phyloP scores from a whole-genome alignment of 257 asterid genomes.

The Verbena officinalis region DNA sequence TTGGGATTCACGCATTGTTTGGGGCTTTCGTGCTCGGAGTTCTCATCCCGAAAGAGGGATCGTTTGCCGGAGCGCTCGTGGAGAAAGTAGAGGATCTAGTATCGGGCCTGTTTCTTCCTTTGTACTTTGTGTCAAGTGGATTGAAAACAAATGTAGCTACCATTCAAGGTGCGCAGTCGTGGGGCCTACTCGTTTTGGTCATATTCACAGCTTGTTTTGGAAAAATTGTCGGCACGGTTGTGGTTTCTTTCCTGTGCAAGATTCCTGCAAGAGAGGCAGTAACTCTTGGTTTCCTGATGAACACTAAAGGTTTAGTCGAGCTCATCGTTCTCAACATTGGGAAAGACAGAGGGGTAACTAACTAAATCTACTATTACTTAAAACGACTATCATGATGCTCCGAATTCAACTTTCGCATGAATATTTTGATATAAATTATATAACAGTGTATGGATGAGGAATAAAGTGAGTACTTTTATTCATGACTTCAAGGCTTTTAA shows the following conservation, averaged over 20 bases:
- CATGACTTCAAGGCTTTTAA: too few relatives aligned
- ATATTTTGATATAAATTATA: background rate
- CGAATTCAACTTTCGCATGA: background rate
- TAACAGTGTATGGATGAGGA: too few relatives aligned
- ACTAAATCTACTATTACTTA: background rate
- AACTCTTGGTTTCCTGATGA: conserved; percentile 82
- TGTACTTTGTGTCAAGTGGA: conserved; percentile 86
- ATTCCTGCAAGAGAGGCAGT: conserved; percentile 60
- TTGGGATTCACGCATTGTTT: conserved; percentile 84
- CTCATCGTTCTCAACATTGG: conserved; percentile 82
- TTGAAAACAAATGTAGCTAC: conserved; percentile 78
- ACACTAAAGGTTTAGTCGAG: conserved; percentile 74
- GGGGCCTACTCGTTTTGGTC: conserved; percentile 81
- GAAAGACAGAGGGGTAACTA: conserved; percentile 37
- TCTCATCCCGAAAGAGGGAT: conserved; percentile 83
- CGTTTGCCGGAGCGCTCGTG: conserved; percentile 73
- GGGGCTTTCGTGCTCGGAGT: conserved; percentile 87
- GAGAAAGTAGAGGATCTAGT: conserved; percentile 88
- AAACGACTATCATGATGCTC: background rate
- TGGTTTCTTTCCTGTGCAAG: conserved; percentile 54
- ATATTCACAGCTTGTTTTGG: conserved; percentile 76
- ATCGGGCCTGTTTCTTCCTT: conserved; percentile 74
- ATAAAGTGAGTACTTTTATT: too few relatives aligned
- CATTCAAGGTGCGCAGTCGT: conserved; percentile 68
- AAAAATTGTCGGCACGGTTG: conserved; percentile 68